These are phyloP conservation scores for Lecanicillium sp. DNA, from an alignment of 2,329 filamentous ascomycete species.

Conservation along the genomic window DNA sequence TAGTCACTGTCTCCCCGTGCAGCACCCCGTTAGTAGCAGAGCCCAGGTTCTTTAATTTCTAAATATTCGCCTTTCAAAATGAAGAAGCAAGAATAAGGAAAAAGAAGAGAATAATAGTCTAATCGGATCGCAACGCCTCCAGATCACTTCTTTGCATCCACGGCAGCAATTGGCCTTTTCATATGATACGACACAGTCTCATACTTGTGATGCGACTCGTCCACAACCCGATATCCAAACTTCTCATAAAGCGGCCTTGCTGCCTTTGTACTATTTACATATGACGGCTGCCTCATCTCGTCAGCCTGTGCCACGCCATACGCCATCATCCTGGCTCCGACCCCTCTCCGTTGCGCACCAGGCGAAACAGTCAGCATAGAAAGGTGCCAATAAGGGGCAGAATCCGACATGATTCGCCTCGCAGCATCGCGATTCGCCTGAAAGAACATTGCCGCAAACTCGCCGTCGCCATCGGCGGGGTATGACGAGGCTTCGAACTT, in stretches of 20 bases:
- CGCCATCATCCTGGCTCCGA: slow-evolving; percentile 23
- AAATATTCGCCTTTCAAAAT: too few species aligned
- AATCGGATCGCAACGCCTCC: too few species aligned
- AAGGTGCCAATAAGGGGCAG: slow-evolving; percentile 23
- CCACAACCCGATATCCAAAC: slow-evolving; percentile 19
- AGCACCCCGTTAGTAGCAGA: too few species aligned
- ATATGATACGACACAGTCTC: slow-evolving; percentile 20
- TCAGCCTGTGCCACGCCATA: slow-evolving; percentile 23
- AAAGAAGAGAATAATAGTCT: too few species aligned
- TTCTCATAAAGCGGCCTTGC: slow-evolving; percentile 20
- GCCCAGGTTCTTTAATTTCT: too few species aligned
- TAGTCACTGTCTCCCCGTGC: too few species aligned
- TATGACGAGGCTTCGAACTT: too few species aligned
- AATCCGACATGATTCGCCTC: slow-evolving; percentile 16
- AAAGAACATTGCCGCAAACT: slow-evolving; percentile 33
- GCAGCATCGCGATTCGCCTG: slow-evolving; percentile 18
- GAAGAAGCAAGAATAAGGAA: too few species aligned
- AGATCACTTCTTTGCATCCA: too few species aligned
- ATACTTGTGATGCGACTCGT: slow-evolving; percentile 13
- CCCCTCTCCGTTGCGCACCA: slow-evolving; percentile 21
- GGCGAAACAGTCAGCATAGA: slow-evolving; percentile 22
- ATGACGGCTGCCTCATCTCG: slow-evolving; percentile 18
- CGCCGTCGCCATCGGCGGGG: slow-evolving; percentile 17
- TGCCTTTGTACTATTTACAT: slow-evolving; percentile 18
- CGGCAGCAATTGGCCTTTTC: too few species aligned